phyloP scores from a whole-genome alignment of 2,329 filamentous ascomycete genomes.

The Aureobasidium sp. region DNA sequence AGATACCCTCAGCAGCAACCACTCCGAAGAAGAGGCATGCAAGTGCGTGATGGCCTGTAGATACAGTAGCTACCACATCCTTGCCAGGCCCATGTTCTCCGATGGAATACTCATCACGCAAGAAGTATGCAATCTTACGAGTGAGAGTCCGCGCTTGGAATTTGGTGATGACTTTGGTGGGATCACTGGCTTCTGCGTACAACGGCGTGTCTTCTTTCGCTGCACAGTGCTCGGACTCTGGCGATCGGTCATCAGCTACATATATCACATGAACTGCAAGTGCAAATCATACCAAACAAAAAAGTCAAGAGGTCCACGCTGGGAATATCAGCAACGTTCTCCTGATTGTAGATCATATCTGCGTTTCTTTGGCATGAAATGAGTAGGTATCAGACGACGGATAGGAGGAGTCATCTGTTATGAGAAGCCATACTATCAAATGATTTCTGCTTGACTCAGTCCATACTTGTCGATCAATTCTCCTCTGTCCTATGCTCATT shows the following conservation, averaged over 20 bases:
- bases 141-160: constrained; percentile 53
- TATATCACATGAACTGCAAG: background rate
- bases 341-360: constrained; percentile 5
- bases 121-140: constrained; percentile 60
- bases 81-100: constrained; percentile 54
- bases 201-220: constrained; percentile 57
- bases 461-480: background rate
- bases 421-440: too few relatives aligned
- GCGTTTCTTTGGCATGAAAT: background rate
- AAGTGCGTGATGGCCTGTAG: constrained; percentile 62
- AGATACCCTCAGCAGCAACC: constrained; percentile 66
- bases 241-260: constrained; percentile 21
- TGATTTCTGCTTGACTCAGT: too few relatives aligned
- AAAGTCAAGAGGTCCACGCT: constrained; percentile 45
- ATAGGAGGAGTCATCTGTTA: too few relatives aligned
- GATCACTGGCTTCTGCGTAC: constrained; percentile 64
- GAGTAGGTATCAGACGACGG: background rate
- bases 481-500: background rate
- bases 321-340: constrained; percentile 30
- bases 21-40: constrained; percentile 62
- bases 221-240: constrained; percentile 30
- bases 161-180: constrained; percentile 61
- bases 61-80: constrained; percentile 64
- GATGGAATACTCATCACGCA: constrained; percentile 61
- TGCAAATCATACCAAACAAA: constrained; percentile 40